phyloP scores from a whole-genome alignment of 768 basidiomycete species.

The Tulasnella sp. region DNA sequence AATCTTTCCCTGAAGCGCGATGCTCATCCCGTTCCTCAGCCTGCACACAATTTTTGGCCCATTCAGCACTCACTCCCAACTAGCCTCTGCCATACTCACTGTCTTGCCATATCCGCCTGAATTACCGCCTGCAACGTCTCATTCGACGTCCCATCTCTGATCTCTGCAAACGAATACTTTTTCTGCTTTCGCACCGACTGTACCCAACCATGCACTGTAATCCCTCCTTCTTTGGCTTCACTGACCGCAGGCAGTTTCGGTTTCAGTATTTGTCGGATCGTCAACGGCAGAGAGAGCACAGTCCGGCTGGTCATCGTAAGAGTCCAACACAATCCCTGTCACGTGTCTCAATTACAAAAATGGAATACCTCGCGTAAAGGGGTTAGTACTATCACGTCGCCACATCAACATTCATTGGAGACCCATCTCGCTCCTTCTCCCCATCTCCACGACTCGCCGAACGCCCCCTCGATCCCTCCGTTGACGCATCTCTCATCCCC shows the following conservation, averaged over 20 bases:
- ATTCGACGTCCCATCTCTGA: conserved; percentile 67
- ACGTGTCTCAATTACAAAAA: no score
- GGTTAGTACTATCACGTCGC: no score
- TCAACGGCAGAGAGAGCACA: conserved; percentile 12
- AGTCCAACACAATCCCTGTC: no score
- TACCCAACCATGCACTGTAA: conserved; percentile 69
- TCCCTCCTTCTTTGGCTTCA: neutral
- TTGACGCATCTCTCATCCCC: no score
- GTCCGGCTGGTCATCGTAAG: neutral
- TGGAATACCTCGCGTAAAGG: no score
- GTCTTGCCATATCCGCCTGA: conserved; percentile 27
- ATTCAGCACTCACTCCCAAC: neutral
- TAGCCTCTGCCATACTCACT: conserved; percentile 16
- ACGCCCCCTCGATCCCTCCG: no score
- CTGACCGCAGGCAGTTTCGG: neutral
- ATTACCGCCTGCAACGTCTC: conserved; percentile 72
- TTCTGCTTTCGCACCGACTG: conserved; percentile 79
- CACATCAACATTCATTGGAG: no score
- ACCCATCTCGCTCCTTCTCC: no score
- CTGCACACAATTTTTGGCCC: conserved; percentile 26
- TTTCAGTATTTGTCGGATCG: conserved; percentile 17
- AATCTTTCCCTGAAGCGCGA: conserved; percentile 38
- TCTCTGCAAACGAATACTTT: conserved; percentile 61
- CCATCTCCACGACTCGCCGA: no score
- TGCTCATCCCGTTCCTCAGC: conserved; percentile 43